phyloP scores from a whole-genome alignment of 352 stramenopile species.

The Thraustochytrium sp. region DNA sequence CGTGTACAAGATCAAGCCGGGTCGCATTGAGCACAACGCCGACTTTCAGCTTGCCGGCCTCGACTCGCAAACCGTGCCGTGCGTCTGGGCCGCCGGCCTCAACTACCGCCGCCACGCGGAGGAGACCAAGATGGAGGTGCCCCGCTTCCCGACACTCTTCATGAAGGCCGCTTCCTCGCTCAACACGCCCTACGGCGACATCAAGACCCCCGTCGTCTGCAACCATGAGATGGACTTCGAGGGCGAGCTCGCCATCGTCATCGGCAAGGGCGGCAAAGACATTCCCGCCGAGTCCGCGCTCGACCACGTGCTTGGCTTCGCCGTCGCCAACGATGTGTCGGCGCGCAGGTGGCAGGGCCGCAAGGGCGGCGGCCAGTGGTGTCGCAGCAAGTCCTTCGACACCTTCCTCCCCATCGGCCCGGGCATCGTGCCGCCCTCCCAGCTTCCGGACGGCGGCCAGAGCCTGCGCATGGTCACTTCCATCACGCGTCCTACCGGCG shows the following conservation, averaged over 20 bases:
- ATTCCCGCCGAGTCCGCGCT: conserved; percentile 71
- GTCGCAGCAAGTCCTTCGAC: conserved; percentile 76
- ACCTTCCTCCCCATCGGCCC: conserved; percentile 79
- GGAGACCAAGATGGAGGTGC: conserved; percentile 32
- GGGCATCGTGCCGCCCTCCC: conserved; percentile 65
- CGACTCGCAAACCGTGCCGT: neutral
- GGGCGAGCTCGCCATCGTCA: conserved; percentile 77
- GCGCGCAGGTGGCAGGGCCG: conserved; percentile 76
- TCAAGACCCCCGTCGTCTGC: conserved; percentile 64
- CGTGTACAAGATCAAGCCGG: neutral
- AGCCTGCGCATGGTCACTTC: conserved; percentile 66
- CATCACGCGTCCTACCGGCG: conserved; percentile 51
- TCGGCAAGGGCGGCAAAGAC: conserved; percentile 70
- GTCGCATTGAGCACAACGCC: neutral
- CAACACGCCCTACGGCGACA: conserved; percentile 64
- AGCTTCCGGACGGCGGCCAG: conserved; percentile 65
- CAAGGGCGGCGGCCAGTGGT: conserved; percentile 76
- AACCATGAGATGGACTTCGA: conserved; percentile 74
- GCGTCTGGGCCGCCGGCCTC: conserved; percentile 58
- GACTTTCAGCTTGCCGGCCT: neutral
- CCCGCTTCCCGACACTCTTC: conserved; percentile 64
- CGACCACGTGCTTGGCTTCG: conserved; percentile 76
- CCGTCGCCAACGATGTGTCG: conserved; percentile 67
- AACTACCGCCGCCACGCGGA: conserved; percentile 76
- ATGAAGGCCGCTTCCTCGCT: conserved; percentile 73